Conservation (phyloP, 805 yeast genomes). For the Candida tibetensis region DNA sequence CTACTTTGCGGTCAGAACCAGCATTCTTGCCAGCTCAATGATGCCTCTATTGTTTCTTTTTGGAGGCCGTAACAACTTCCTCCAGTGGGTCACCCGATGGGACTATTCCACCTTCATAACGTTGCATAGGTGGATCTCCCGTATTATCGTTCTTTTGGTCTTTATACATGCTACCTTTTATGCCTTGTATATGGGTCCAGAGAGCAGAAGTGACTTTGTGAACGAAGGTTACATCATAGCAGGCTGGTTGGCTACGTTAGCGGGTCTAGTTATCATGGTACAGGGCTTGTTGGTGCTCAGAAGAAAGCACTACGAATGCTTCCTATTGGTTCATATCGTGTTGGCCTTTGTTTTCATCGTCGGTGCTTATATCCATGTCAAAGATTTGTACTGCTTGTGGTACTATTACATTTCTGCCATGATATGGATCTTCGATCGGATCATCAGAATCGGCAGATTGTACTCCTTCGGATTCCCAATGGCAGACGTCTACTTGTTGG, state of each 20-base stretch:
- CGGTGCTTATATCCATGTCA: constrained; percentile 18
- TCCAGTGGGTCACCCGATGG: constrained; percentile 39
- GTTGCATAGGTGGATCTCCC: constrained; percentile 57
- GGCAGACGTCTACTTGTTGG: constrained; percentile 22
- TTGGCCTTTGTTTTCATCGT: constrained; percentile 20
- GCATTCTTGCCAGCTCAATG: constrained; percentile 25
- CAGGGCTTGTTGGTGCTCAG: constrained; percentile 20
- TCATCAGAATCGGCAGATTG: constrained; percentile 19
- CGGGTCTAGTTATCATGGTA: constrained; percentile 15
- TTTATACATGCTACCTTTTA: constrained; percentile 35
- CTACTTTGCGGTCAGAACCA: constrained; percentile 14
- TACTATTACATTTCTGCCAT: constrained; percentile 18
- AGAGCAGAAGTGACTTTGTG: constrained; percentile 8
- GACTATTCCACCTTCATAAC: constrained; percentile 49
- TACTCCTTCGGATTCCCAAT: constrained; percentile 21
- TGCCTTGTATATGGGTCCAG: constrained; percentile 7
- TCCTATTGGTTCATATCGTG: constrained; percentile 20
- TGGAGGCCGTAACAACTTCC: constrained; percentile 36
- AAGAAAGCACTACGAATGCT: constrained; percentile 21
- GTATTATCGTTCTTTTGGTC: constrained; percentile 42
- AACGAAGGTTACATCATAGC: constrained; percentile 18
- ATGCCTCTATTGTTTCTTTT: constrained; percentile 34
- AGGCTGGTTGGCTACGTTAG: constrained; percentile 19
- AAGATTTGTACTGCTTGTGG: constrained; percentile 10
- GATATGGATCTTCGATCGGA: constrained; percentile 24